A percentile compares a stretch with the other conserved stretches of the same genome.
Conservation (phyloP, 2,329 filamentous ascomycete species). For the Claviceps sorghi region DNA sequence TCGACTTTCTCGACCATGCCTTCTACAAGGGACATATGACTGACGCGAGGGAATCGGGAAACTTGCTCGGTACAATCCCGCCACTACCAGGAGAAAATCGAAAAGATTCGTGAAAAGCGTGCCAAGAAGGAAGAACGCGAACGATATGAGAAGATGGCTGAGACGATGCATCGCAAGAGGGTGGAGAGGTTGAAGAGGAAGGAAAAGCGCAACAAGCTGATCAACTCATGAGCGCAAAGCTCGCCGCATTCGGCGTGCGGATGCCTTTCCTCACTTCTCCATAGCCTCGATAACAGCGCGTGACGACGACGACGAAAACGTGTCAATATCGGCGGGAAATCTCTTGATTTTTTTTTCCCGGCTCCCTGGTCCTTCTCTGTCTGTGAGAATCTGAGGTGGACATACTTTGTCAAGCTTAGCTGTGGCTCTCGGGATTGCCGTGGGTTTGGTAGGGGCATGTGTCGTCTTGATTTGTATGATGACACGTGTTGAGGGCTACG, state of each 20-base stretch:
- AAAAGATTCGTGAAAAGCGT: slow-evolving; percentile 71
- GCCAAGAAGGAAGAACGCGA: slow-evolving; percentile 86
- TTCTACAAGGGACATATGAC: not conserved
- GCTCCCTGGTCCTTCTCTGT: not conserved
- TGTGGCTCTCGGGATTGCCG: not conserved
- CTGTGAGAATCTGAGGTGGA: no score
- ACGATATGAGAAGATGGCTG: slow-evolving; percentile 82
- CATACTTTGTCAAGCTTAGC: not conserved
- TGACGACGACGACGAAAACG: not conserved
- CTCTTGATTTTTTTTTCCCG: not conserved
- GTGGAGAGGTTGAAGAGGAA: slow-evolving; percentile 85
- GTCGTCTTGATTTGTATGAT: not conserved
- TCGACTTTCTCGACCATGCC: not conserved
- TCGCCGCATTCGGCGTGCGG: not conserved
- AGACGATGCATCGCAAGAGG: slow-evolving; percentile 95
- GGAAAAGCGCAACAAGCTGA: slow-evolving; percentile 87
- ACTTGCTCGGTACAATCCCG: slow-evolving; percentile 6
- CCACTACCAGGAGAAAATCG: slow-evolving; percentile 48
- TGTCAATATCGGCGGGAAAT: not conserved
- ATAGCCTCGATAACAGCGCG: no score
- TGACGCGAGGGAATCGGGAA: not conserved
- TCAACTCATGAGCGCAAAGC: slow-evolving; percentile 34
- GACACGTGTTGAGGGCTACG: not conserved
- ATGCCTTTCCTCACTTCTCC: not conserved
- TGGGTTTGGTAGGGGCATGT: not conserved